A percentile compares a stretch with the other conserved stretches of the same genome.
These are phyloP conservation scores for Gynochthodes officinalis DNA, from an alignment of 257 asterid species.

Conservation along the genomic window DNA sequence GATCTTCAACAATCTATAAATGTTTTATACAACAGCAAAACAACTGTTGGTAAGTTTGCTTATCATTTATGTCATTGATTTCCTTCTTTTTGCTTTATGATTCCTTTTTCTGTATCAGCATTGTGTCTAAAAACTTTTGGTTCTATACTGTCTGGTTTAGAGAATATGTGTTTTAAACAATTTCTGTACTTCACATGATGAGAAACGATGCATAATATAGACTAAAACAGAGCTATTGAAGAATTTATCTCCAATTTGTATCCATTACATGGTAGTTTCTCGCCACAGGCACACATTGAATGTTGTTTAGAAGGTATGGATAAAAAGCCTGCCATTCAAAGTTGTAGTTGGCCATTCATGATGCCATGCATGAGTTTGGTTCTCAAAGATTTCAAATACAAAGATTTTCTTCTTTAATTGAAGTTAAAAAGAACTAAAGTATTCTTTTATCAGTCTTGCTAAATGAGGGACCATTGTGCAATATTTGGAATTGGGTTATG, in stretches of 20 bases:
- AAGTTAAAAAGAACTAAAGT: background rate
- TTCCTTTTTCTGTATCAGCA: background rate
- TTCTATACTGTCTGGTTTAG: background rate
- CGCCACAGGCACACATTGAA: background rate
- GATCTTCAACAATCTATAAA: constrained; percentile 90
- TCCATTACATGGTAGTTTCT: no score
- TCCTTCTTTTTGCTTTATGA: background rate
- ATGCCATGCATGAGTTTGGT: background rate
- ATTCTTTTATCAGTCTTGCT: background rate
- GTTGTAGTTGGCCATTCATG: background rate
- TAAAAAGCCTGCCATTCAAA: background rate
- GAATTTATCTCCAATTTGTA: background rate
- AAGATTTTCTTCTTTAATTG: background rate
- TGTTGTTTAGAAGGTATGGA: background rate
- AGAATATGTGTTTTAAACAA: background rate
- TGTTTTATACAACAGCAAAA: constrained; percentile 74
- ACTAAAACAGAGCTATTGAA: background rate
- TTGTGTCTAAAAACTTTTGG: background rate
- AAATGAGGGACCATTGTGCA: background rate
- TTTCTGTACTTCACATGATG: background rate
- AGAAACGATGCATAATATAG: background rate
- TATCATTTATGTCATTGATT: background rate
- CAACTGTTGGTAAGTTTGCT: constrained; percentile 55
- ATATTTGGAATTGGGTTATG: background rate
- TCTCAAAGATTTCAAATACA: background rate